Conservation (phyloP, 306 rosid genomes). For the Rosa chinensis region DNA sequence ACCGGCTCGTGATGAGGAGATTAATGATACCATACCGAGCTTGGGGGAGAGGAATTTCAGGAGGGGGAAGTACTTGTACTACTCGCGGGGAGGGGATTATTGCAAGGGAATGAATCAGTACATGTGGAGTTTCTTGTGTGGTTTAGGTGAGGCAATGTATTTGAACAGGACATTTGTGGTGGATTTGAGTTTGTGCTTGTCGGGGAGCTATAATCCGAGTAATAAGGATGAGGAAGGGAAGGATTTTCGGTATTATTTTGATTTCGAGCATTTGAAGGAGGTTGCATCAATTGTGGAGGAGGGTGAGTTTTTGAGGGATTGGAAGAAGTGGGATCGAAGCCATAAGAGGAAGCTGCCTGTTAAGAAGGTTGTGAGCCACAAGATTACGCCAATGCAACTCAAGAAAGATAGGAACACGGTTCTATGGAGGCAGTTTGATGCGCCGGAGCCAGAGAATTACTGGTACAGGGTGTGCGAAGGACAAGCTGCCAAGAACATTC, state of each 20-base stretch:
- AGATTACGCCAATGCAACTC: constrained; percentile 81
- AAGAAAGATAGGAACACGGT: constrained; percentile 70
- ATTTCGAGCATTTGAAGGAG: constrained; percentile 98
- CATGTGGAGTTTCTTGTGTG: constrained; percentile 97
- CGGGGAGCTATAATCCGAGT: constrained; percentile 66
- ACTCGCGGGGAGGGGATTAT: constrained; percentile 93
- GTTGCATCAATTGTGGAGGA: constrained; percentile 80
- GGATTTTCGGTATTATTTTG: constrained; percentile 91
- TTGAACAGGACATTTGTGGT: constrained; percentile 92
- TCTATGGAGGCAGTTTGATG: constrained; percentile 88
- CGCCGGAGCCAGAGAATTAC: constrained; percentile 90
- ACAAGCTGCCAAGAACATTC: constrained; percentile 74
- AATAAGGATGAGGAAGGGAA: constrained; percentile 85
- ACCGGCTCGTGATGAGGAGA: constrained; percentile 63
- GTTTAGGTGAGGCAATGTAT: constrained; percentile 92
- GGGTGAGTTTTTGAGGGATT: constrained; percentile 75
- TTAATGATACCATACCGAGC: constrained; percentile 83
- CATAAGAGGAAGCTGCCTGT: constrained; percentile 70
- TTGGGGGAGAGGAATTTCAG: constrained; percentile 74
- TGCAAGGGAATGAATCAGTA: constrained; percentile 98
- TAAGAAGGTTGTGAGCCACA: constrained; percentile 68
- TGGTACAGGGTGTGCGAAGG: constrained; percentile 99
- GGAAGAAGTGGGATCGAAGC: constrained; percentile 82
- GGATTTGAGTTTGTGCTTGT: constrained; percentile 86
- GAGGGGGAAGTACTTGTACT: constrained; percentile 90